These are phyloP conservation scores for Suhomyces choctaworum DNA, from an alignment of 1,139 yeast species.

Conservation along the genomic window DNA sequence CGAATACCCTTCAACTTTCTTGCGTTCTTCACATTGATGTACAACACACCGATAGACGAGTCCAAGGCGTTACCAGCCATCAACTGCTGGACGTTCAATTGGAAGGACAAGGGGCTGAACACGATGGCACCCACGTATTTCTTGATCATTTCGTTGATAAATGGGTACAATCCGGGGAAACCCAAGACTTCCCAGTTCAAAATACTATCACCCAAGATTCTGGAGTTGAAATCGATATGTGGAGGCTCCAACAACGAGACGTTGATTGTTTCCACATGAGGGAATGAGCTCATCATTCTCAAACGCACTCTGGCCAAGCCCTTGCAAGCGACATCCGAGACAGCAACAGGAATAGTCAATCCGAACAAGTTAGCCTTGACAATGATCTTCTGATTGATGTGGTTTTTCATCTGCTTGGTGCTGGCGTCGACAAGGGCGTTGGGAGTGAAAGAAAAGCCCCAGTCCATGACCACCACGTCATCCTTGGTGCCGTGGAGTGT, in stretches of 20 bases:
- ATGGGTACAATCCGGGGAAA: conserved; percentile 80
- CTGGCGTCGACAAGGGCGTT: conserved; percentile 81
- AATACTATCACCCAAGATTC: conserved; percentile 71
- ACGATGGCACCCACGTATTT: conserved; percentile 87
- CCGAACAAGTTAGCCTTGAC: conserved; percentile 71
- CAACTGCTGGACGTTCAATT: conserved; percentile 86
- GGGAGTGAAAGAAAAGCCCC: conserved; percentile 91
- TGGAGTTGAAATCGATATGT: conserved; percentile 76
- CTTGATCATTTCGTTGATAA: conserved; percentile 79
- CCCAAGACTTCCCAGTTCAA: conserved; percentile 86
- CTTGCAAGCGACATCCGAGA: conserved; percentile 61
- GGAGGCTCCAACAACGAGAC: conserved; percentile 85
- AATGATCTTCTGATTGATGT: conserved; percentile 77
- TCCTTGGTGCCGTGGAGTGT: conserved; percentile 84
- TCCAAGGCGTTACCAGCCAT: conserved; percentile 80
- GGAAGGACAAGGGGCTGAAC: conserved; percentile 87
- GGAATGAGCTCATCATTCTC: conserved; percentile 87
- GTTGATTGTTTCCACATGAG: conserved; percentile 89
- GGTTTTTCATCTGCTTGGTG: conserved; percentile 76
- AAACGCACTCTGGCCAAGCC: conserved; percentile 77
- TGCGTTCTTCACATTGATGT: conserved; percentile 67
- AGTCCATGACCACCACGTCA: conserved; percentile 95
- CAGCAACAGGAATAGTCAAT: conserved; percentile 59
- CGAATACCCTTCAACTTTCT: conserved; percentile 67
- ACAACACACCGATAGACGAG: conserved; percentile 84